These are phyloP conservation scores for Coriaria nepalensis DNA, from an alignment of 306 rosid species.

Conservation along the genomic window DNA sequence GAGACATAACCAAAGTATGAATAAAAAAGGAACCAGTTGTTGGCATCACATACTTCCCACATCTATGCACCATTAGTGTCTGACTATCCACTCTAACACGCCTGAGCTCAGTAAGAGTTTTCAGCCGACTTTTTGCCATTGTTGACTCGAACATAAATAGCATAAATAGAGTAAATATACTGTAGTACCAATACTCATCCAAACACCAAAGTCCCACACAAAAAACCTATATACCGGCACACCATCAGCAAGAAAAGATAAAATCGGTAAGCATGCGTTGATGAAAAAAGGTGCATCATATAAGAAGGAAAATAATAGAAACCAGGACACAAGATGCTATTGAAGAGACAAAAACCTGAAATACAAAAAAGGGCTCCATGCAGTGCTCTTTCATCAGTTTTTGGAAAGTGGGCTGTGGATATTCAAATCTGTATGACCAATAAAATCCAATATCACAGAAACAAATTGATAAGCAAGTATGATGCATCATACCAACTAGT, in stretches of 20 bases:
- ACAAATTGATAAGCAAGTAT: too few relatives aligned
- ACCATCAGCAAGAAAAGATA: conserved; percentile 6
- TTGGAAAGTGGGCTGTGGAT: conserved; percentile 96
- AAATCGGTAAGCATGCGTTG: conserved; percentile 2
- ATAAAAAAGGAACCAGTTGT: conserved; percentile 2
- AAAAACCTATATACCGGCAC: conserved; percentile 73
- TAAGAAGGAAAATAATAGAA: not conserved
- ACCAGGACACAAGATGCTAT: not conserved
- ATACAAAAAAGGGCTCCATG: conserved; percentile 95
- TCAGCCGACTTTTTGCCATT: conserved; percentile 95
- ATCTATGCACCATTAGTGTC: conserved; percentile 80
- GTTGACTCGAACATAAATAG: conserved; percentile 95
- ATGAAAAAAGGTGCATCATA: not conserved
- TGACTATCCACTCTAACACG: conserved; percentile 95
- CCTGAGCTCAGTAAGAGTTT: conserved; percentile 89
- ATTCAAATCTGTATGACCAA: conserved; percentile 70
- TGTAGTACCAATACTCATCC: conserved; percentile 99
- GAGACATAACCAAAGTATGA: conserved; percentile 2
- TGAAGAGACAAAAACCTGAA: conserved; percentile 51
- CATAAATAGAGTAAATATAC: conserved; percentile 93
- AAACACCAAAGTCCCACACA: conserved; percentile 99
- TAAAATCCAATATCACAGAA: conserved; percentile 15
- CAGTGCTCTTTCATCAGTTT: conserved; percentile 92
- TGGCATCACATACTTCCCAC: conserved; percentile 78
- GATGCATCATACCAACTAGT: too few relatives aligned